phyloP scores from a whole-genome alignment of 225 moss, liverwort and hornwort genomes.

The Polytrichum formosum region DNA sequence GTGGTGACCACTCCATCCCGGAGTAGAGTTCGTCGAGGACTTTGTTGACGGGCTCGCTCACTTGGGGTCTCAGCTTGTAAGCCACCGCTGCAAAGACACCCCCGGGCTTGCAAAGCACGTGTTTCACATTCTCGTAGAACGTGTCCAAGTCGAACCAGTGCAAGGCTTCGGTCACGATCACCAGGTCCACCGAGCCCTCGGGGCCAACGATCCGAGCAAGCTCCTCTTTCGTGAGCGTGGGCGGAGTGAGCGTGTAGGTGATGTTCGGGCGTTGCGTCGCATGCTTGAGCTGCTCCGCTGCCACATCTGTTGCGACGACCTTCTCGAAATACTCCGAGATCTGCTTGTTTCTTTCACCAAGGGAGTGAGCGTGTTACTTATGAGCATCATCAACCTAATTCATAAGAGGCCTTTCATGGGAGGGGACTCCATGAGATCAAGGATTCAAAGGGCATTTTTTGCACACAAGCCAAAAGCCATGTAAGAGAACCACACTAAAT shows the following conservation, averaged over 20 bases:
- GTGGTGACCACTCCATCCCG: constrained; percentile 13
- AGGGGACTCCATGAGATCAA: too few relatives aligned
- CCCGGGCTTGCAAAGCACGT: constrained; percentile 19
- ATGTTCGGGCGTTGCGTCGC: constrained; percentile 24
- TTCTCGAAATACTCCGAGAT: constrained; percentile 35
- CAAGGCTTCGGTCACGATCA: constrained; percentile 36
- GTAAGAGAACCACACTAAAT: too few relatives aligned
- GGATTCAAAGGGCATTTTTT: too few relatives aligned
- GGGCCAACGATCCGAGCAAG: constrained; percentile 29
- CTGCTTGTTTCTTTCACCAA: neutral
- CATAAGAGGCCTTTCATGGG: too few relatives aligned
- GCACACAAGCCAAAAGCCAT: too few relatives aligned
- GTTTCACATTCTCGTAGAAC: constrained; percentile 27
- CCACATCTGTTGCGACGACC: constrained; percentile 50
- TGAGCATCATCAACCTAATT: too few relatives aligned
- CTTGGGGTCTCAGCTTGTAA: constrained; percentile 5
- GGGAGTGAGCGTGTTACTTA: too few relatives aligned
- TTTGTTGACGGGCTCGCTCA: constrained; percentile 8
- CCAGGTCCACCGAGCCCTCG: constrained; percentile 42
- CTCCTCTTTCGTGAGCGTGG: constrained; percentile 21
- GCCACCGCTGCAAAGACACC: constrained; percentile 15
- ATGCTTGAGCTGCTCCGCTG: constrained; percentile 29
- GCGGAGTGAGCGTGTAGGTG: constrained; percentile 29
- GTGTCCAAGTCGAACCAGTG: constrained; percentile 44
- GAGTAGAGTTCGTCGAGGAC: constrained; percentile 13